These are phyloP conservation scores for Neonectria hederae DNA, from an alignment of 2,329 filamentous ascomycete genomes.

Conservation along the genomic window DNA sequence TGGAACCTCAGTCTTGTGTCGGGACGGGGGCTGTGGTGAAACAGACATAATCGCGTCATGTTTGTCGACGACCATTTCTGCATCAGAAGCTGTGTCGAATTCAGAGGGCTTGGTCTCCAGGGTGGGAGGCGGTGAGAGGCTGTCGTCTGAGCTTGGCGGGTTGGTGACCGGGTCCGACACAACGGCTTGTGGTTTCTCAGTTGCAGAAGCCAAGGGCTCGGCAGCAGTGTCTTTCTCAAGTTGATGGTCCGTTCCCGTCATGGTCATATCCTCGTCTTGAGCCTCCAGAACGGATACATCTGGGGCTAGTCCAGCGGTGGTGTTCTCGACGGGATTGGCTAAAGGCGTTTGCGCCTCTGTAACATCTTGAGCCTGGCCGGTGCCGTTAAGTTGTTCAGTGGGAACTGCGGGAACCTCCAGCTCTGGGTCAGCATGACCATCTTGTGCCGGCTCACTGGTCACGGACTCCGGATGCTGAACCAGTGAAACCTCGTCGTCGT, in stretches of 20 bases:
- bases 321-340: not conserved
- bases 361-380: not conserved
- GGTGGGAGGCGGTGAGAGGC: constrained; percentile 56
- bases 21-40: constrained; percentile 44
- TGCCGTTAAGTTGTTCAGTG: not conserved
- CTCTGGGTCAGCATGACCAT: not conserved
- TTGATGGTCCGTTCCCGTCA: constrained; percentile 38
- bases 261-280: constrained; percentile 43
- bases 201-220: constrained; percentile 33
- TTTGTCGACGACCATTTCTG: constrained; percentile 47
- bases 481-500: constrained; percentile 49
- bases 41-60: constrained; percentile 45
- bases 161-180: constrained; percentile 57
- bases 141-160: constrained; percentile 55
- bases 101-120: constrained; percentile 64
- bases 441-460: constrained; percentile 26
- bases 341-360: not conserved
- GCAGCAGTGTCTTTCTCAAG: constrained; percentile 31
- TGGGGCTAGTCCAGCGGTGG: not conserved
- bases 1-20: constrained; percentile 76
- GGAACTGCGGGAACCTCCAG: not conserved
- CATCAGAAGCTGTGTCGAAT: constrained; percentile 53
- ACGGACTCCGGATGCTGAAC: constrained; percentile 44
- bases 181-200: constrained; percentile 49
- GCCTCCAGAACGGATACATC: not conserved